Evolutionary conservation across 2,329 filamentous ascomycete species (phyloP), one percentile per base, ranked within the genome.

Genomic region (Phialocephala sp.): DNA sequence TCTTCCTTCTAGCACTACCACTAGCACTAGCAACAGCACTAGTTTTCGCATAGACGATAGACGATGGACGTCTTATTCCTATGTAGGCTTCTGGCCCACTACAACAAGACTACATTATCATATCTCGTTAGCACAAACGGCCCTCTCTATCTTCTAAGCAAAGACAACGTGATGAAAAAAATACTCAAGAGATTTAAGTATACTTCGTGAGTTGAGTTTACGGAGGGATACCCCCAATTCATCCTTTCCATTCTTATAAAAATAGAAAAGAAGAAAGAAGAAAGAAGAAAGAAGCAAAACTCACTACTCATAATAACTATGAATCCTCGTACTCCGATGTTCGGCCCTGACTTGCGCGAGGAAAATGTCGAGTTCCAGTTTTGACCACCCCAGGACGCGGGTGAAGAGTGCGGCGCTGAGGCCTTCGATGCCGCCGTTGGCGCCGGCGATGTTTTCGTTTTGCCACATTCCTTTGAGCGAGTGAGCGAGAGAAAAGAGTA

Each of bases 331-430:
- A 63, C 68, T 61, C 36, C 45, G 64, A 35, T 68, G 54, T 15
- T 60, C 63, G 11, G 56, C 57, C 39, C 66, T 64, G 5, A 68
- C 69, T n/a, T 66, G 35, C 3, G 66, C 64, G 20, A 72, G 59
- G 32, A 69, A 71, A 9, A 72, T 20, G 50, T 72, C 71, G 15
- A 71, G 52, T 22, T 72, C 65, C 27, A 66, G 45, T 22, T 62
- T 61, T 2, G 60, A 64, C 71, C 71, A 72, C 3, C 66, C 65
- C 57, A 70, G 39, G 2, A 61, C 66, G 24, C 71, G 62, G 5
- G 69, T 71, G 47, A 72, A 68, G 32, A 68, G 59, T 6, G 66
- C 71, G 20, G 66, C 43, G 15, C 63, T 67, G 18, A 72, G 63
- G 18, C 24, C 69, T 32, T 67, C 60, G 8, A 72, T 27, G 4